These are phyloP conservation scores for Talaromyces ruber DNA, from an alignment of 495 filamentous ascomycete species.

Conservation along the genomic window DNA sequence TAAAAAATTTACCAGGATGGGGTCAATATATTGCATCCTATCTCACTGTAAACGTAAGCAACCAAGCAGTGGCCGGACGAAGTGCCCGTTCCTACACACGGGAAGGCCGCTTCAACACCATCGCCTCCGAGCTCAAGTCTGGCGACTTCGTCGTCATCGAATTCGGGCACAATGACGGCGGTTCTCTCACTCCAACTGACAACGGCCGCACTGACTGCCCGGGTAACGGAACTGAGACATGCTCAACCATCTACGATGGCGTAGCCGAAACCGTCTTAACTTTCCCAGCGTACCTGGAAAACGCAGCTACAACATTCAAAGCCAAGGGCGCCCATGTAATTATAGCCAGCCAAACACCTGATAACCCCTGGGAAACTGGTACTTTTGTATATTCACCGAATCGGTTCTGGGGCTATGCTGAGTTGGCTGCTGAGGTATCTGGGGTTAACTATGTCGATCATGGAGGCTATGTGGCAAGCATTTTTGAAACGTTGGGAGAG, in stretches of 20 bases:
- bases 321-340: conserved; percentile 56
- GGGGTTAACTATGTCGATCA: conserved; percentile 54
- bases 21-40: conserved; percentile 46
- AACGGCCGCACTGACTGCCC: conserved; percentile 53
- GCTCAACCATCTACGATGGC: conserved; percentile 41
- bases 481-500: conserved; percentile 38
- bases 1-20: conserved; percentile 39
- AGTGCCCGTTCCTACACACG: conserved; percentile 52
- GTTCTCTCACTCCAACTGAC: conserved; percentile 43
- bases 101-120: conserved; percentile 49
- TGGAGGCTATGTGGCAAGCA: conserved; percentile 43
- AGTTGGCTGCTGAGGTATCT: conserved; percentile 35
- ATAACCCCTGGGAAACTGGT: conserved; percentile 54
- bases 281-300: conserved; percentile 49
- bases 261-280: conserved; percentile 47
- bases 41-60: conserved; percentile 36
- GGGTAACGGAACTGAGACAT: conserved; percentile 46
- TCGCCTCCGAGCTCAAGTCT: conserved; percentile 35
- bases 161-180: conserved; percentile 61
- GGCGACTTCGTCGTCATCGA: conserved; percentile 55
- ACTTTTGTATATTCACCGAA: conserved; percentile 28
- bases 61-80: conserved; percentile 51
- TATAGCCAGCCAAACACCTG: conserved; percentile 53
- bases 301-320: conserved; percentile 40
- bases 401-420: conserved; percentile 51